A percentile compares a stretch with the other conserved stretches of the same genome.
phyloP scores from a whole-genome alignment of 1,284 basidiomycete genomes.

The Trametes hirsuta region DNA sequence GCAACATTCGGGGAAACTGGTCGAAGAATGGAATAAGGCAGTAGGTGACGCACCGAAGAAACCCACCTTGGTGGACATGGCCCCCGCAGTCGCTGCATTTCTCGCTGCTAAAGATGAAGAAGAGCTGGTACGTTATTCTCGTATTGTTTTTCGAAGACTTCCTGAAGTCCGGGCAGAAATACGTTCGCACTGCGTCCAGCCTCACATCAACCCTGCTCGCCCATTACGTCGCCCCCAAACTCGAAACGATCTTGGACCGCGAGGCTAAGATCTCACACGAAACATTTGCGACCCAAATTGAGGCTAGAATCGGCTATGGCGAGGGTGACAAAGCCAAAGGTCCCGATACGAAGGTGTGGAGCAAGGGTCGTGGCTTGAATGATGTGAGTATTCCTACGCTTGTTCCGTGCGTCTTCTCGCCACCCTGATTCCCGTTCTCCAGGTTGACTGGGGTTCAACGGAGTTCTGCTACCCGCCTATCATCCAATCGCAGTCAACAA shows the following conservation, averaged over 20 bases:
- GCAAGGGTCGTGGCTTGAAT: slow-evolving; percentile 72
- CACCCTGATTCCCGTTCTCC: not conserved
- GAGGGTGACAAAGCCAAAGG: slow-evolving; percentile 76
- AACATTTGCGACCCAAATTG: slow-evolving; percentile 81
- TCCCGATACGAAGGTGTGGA: slow-evolving; percentile 90
- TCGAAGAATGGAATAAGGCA: slow-evolving; percentile 78
- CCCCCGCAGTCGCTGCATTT: slow-evolving; percentile 73
- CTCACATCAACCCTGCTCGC: slow-evolving; percentile 87
- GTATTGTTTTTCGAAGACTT: not conserved
- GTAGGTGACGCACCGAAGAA: slow-evolving; percentile 54
- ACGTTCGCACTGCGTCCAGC: slow-evolving; percentile 71
- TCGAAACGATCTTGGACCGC: slow-evolving; percentile 90
- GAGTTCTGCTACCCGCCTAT: slow-evolving; percentile 97
- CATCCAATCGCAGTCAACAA: slow-evolving; percentile 89
- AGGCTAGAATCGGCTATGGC: slow-evolving; percentile 85
- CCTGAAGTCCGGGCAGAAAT: slow-evolving; percentile 60
- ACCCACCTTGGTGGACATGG: slow-evolving; percentile 82
- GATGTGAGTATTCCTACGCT: slow-evolving; percentile 53
- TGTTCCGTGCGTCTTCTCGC: not conserved
- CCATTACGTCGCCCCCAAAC: slow-evolving; percentile 86
- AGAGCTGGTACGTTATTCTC: slow-evolving; percentile 68
- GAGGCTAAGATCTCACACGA: slow-evolving; percentile 92
- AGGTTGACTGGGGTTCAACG: slow-evolving; percentile 87
- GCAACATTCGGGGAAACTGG: slow-evolving; percentile 76
- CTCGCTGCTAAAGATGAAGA: slow-evolving; percentile 91